phyloP scores from a whole-genome alignment of 2,329 filamentous ascomycete species.

The Penicillium hordei region DNA sequence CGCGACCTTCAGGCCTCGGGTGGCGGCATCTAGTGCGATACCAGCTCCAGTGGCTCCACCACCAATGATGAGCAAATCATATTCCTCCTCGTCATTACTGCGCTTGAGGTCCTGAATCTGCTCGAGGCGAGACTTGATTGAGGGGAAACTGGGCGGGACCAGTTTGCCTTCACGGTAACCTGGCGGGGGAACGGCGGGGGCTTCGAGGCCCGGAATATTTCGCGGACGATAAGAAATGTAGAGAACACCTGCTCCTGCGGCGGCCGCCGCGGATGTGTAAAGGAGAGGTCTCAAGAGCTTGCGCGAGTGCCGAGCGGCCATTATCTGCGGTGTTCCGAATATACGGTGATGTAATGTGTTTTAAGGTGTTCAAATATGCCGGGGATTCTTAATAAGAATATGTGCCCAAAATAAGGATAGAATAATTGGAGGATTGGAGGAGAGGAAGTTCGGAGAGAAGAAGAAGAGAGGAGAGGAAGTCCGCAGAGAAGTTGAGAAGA shows the following conservation, averaged over 20 bases:
- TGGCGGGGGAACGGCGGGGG: constrained; percentile 62
- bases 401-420: background rate
- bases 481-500: background rate
- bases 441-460: too few relatives aligned
- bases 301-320: constrained; percentile 44
- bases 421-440: background rate
- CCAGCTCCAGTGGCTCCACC: constrained; percentile 77
- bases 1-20: constrained; percentile 75
- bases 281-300: constrained; percentile 59
- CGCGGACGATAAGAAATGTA: constrained; percentile 64
- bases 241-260: constrained; percentile 56
- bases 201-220: constrained; percentile 63
- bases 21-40: constrained; percentile 78
- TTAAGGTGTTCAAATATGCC: background rate
- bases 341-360: background rate
- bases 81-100: constrained; percentile 53
- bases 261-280: constrained; percentile 58
- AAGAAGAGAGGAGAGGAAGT: too few relatives aligned
- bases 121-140: constrained; percentile 51
- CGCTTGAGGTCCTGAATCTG: constrained; percentile 54
- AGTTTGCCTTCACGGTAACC: constrained; percentile 62
- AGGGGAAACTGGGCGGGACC: constrained; percentile 53
- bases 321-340: constrained; percentile 22
- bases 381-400: background rate
- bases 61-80: constrained; percentile 76